phyloP scores from a whole-genome alignment of 768 basidiomycete species.

The Phaffia tasmanica region DNA sequence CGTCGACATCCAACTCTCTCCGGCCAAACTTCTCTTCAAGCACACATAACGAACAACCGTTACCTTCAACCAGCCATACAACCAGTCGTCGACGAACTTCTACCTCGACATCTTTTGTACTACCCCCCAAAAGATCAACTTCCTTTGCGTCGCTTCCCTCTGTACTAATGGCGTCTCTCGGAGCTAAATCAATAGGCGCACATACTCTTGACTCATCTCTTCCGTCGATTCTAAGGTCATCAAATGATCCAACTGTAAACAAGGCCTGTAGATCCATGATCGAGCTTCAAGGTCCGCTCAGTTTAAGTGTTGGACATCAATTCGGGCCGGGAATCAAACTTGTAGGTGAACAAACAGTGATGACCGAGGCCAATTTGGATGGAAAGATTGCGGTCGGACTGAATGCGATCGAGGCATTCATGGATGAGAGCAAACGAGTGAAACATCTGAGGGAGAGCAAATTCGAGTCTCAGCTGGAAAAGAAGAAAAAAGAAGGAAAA shows the following conservation, averaged over 20 bases:
- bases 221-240: background rate
- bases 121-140: background rate
- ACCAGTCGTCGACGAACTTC: background rate
- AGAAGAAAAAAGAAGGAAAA: background rate
- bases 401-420: constrained; percentile 6
- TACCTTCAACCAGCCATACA: background rate
- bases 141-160: constrained; percentile 12
- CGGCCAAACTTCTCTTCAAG: constrained; percentile 1
- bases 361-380: background rate
- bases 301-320: constrained; percentile 7
- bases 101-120: too few relatives aligned
- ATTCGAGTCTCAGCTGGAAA: background rate
- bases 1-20: background rate
- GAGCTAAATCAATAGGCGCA: background rate
- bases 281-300: constrained; percentile 10
- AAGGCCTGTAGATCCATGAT: background rate
- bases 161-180: constrained; percentile 1
- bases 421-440: too few relatives aligned
- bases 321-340: constrained; percentile 1
- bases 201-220: background rate
- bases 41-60: background rate
- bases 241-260: background rate
- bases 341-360: background rate
- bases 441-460: background rate
- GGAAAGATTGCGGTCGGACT: constrained; percentile 4